These are phyloP conservation scores for Fusarium camptoceras DNA, from an alignment of 2,329 filamentous ascomycete species.

Conservation along the genomic window DNA sequence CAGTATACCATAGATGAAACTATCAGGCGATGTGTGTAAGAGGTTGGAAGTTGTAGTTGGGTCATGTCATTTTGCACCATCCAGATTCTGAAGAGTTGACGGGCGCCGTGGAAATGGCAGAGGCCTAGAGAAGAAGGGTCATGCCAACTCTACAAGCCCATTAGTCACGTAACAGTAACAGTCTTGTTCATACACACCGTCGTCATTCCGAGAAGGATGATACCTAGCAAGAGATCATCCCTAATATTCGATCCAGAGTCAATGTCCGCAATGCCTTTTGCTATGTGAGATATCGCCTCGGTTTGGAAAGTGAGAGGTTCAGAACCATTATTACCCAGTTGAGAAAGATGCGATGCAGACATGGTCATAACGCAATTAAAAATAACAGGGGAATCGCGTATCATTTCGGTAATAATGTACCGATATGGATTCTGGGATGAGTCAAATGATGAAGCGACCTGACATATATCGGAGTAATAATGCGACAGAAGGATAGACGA, in stretches of 20 bases:
- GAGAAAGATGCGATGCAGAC: constrained; percentile 33
- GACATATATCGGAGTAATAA: constrained; percentile 29
- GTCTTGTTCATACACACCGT: neutral
- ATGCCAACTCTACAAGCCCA: constrained; percentile 16
- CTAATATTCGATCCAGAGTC: rapidly evolving
- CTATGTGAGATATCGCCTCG: constrained; percentile 24
- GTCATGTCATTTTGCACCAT: neutral
- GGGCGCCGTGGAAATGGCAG: constrained; percentile 24
- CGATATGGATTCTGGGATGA: constrained; percentile 29
- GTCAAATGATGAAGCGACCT: constrained; percentile 26
- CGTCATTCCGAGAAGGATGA: constrained; percentile 36
- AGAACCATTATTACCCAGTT: neutral
- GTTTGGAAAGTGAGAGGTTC: constrained; percentile 22
- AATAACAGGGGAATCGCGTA: constrained; percentile 11
- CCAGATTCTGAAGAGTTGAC: constrained; percentile 26
- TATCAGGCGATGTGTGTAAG: constrained; percentile 8
- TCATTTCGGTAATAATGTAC: constrained; percentile 23
- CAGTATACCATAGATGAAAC: constrained; percentile 35
- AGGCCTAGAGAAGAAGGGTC: constrained; percentile 16
- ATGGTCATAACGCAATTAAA: constrained; percentile 30
- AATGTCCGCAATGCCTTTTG: neutral
- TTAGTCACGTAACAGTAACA: neutral
- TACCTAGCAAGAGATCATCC: constrained; percentile 21
- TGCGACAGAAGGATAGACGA: constrained; percentile 1
- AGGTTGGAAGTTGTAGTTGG: neutral